A percentile compares a stretch with the other conserved stretches of the same genome.
phyloP scores from a whole-genome alignment of 2,329 filamentous ascomycete species.

The Aspergillus sp. region DNA sequence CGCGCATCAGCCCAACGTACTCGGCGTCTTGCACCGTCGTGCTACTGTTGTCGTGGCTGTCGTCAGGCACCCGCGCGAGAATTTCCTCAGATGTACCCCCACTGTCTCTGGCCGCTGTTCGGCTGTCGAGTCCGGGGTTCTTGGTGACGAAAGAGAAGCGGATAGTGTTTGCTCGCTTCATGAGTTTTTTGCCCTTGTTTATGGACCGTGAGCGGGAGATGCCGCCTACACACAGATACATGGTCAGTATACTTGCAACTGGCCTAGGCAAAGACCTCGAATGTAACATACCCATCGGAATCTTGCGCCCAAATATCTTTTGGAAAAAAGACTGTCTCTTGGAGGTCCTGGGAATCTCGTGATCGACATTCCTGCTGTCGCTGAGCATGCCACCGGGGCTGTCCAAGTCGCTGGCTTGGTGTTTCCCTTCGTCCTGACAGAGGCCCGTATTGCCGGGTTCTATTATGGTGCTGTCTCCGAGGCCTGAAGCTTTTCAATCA shows the following conservation, averaged over 20 bases:
- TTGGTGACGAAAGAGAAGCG: conserved; percentile 31
- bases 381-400: conserved; percentile 15
- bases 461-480: conserved; percentile 5
- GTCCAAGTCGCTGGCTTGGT: conserved; percentile 5
- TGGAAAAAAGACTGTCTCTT: conserved; percentile 25
- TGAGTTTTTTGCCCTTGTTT: conserved; percentile 25
- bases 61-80: background rate
- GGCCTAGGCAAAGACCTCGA: too few relatives aligned
- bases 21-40: conserved; percentile 18
- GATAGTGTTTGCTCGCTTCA: conserved; percentile 30
- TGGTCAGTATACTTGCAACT: too few relatives aligned
- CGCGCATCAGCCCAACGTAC: conserved; percentile 17
- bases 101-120: conserved; percentile 15
- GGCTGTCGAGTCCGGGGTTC: conserved; percentile 17
- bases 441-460: conserved; percentile 17
- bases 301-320: conserved; percentile 27
- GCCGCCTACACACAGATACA: too few relatives aligned
- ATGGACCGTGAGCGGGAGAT: conserved; percentile 25
- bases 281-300: conserved; percentile 22
- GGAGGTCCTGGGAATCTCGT: conserved; percentile 16
- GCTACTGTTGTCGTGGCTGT: conserved; percentile 9
- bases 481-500: conserved; percentile 5
- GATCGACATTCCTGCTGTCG: conserved; percentile 6
- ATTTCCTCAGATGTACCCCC: conserved; percentile 13
- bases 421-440: conserved; percentile 23